Conservation (phyloP, 768 basidiomycete species). For the Serendipita sp. region DNA sequence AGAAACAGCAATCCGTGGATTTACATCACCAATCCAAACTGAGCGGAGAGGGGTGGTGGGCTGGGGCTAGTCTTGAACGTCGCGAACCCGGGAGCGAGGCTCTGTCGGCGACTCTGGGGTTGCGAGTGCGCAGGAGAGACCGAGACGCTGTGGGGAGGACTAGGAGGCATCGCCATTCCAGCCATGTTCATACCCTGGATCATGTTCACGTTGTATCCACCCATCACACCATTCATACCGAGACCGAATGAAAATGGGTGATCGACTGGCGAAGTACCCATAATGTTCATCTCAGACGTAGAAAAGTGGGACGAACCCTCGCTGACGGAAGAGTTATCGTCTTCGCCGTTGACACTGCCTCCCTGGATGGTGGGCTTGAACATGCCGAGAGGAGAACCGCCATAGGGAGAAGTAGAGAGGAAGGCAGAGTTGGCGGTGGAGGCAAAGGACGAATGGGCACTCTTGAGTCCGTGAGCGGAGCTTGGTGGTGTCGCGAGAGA, state of each 20-base stretch:
- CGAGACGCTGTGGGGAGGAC: neutral
- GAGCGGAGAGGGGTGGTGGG: neutral
- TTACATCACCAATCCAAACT: neutral
- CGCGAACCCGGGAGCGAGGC: neutral
- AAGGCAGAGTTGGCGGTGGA: conserved; percentile 5
- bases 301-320: conserved; percentile 3
- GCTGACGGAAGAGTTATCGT: neutral
- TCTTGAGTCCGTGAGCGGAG: neutral
- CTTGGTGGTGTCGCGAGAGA: neutral
- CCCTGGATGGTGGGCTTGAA: neutral
- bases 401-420: neutral
- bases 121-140: neutral
- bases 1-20: neutral
- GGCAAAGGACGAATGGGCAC: neutral
- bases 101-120: neutral
- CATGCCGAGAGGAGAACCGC: neutral
- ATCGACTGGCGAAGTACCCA: neutral
- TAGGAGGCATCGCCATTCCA: neutral
- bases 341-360: neutral
- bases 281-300: neutral
- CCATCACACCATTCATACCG: neutral
- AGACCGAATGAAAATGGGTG: neutral
- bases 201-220: neutral
- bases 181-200: neutral
- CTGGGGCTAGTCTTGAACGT: neutral